These are phyloP conservation scores for Gillenia trifoliata DNA, from an alignment of 306 rosid genomes.

Conservation along the genomic window DNA sequence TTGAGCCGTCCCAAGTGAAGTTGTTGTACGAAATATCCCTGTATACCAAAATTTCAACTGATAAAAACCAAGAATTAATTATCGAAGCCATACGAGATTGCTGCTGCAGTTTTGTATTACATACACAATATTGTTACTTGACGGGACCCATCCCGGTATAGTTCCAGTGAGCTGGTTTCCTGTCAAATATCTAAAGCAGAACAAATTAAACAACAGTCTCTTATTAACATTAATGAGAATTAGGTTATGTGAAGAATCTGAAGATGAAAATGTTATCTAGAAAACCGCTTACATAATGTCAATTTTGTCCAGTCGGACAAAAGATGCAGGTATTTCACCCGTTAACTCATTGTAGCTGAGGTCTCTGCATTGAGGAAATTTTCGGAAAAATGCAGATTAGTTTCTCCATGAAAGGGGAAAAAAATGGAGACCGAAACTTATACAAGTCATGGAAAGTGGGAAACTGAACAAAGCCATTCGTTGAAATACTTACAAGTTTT, in stretches of 20 bases:
- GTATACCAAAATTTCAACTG: conserved; percentile 28
- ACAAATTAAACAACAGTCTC: conserved; percentile 8
- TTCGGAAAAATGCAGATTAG: conserved; percentile 8
- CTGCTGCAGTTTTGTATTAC: conserved; percentile 9
- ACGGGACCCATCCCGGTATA: conserved; percentile 62
- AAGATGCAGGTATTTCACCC: conserved; percentile 68
- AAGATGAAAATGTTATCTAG: neutral
- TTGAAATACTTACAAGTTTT: conserved; percentile 56
- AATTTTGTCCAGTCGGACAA: conserved; percentile 39
- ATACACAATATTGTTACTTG: conserved; percentile 52
- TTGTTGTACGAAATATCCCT: conserved; percentile 84
- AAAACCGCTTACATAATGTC: conserved; percentile 59
- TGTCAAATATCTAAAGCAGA: conserved; percentile 56
- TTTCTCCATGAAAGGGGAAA: neutral
- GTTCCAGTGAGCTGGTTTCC: conserved; percentile 69
- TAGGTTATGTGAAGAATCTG: too few species aligned
- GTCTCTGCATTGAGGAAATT: conserved; percentile 47
- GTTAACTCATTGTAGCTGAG: conserved; percentile 73
- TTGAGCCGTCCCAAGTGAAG: conserved; percentile 65
- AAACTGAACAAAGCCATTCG: conserved; percentile 2
- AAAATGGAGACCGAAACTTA: neutral
- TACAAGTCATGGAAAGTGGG: neutral
- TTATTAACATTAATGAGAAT: conserved; percentile 1
- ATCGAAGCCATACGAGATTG: neutral
- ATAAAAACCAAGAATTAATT: neutral